A percentile compares a stretch with the other conserved stretches of the same genome.
phyloP scores from a whole-genome alignment of 768 basidiomycete genomes.

The Mycena galericulata region DNA sequence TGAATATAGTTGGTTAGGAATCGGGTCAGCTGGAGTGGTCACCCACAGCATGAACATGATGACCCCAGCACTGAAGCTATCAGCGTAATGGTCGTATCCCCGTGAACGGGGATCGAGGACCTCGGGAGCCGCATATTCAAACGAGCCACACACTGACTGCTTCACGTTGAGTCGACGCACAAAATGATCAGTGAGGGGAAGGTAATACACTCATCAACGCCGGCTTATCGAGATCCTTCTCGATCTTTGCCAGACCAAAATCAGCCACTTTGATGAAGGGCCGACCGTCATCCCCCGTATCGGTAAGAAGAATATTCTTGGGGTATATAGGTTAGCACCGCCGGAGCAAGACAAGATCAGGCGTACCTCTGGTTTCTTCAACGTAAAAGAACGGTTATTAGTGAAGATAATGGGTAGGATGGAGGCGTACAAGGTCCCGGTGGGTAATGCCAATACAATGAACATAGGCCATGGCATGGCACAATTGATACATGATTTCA shows the following conservation, averaged over 20 bases:
- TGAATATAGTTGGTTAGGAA: neutral
- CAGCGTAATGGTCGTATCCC: conserved; percentile 24
- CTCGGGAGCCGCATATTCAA: conserved; percentile 25
- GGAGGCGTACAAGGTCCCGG: no score
- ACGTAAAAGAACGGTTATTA: no score
- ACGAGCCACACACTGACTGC: conserved; percentile 7
- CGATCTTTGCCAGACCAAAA: conserved; percentile 28
- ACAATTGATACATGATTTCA: conserved; percentile 34
- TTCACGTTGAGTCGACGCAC: neutral
- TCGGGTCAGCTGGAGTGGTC: neutral
- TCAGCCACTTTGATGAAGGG: conserved; percentile 34
- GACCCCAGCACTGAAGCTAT: conserved; percentile 28
- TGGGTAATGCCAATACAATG: conserved; percentile 27
- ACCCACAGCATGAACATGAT: conserved; percentile 28
- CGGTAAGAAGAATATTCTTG: conserved; percentile 30
- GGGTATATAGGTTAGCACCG: neutral
- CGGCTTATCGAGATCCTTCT: neutral
- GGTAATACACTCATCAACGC: conserved; percentile 11
- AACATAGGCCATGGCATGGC: conserved; percentile 28
- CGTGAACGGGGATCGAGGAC: neutral
- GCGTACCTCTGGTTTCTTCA: conserved; percentile 33
- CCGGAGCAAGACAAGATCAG: neutral
- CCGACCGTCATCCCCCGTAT: neutral
- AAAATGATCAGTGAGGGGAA: neutral
- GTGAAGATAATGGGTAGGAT: no score